These are phyloP conservation scores for Monosporozyma aerobia DNA, from an alignment of 805 yeast species.

Conservation along the genomic window DNA sequence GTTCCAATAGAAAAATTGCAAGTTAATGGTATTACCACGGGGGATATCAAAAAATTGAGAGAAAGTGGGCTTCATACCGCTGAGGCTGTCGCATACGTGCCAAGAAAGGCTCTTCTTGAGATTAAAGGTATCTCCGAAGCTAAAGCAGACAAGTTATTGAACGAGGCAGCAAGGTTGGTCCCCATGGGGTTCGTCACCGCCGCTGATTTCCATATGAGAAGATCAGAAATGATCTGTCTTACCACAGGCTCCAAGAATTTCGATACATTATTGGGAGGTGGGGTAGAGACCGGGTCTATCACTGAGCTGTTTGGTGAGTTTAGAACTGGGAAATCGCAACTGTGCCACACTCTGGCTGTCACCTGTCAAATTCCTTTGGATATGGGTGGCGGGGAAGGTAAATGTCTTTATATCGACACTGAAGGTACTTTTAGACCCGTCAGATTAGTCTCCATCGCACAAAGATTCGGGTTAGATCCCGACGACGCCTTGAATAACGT, in stretches of 20 bases:
- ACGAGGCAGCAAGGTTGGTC: constrained; percentile 77
- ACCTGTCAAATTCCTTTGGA: constrained; percentile 94
- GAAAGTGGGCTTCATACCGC: constrained; percentile 85
- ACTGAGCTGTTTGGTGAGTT: constrained; percentile 97
- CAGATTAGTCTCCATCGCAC: constrained; percentile 80
- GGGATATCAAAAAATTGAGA: constrained; percentile 70
- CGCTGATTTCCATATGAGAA: constrained; percentile 80
- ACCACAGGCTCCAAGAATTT: constrained; percentile 94
- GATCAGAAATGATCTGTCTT: constrained; percentile 83
- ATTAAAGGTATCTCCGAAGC: constrained; percentile 94
- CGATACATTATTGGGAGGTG: constrained; percentile 91
- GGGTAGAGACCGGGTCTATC: constrained; percentile 92
- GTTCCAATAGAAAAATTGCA: constrained; percentile 31
- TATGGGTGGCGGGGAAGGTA: constrained; percentile 98
- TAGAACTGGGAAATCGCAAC: constrained; percentile 94
- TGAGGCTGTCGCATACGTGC: constrained; percentile 88
- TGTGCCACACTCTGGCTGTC: constrained; percentile 93
- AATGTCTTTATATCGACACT: constrained; percentile 90
- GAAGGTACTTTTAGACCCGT: constrained; percentile 96
- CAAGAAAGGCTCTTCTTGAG: constrained; percentile 63
- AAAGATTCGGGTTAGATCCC: constrained; percentile 83
- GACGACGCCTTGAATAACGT: constrained; percentile 94
- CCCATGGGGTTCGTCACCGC: constrained; percentile 98
- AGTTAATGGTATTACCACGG: constrained; percentile 78
- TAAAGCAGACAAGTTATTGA: constrained; percentile 77